Evolutionary conservation across 306 rosid species (phyloP).

Genomic region (Biancaea sappan): DNA sequence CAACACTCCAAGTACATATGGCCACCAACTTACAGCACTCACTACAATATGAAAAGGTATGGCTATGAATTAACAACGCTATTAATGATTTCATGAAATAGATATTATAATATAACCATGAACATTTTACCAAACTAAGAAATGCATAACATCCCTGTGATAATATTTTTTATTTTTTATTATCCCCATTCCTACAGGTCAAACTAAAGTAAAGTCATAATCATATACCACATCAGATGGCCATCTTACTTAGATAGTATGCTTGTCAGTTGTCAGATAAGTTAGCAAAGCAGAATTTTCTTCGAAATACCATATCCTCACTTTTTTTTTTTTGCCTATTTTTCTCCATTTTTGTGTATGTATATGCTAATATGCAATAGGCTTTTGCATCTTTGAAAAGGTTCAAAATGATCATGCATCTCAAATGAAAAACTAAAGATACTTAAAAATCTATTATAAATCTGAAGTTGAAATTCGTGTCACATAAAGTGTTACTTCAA

Average conservation of each 20-base stretch:
- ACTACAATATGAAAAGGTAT: conserved; percentile 55
- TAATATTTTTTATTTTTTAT: conserved; percentile 4
- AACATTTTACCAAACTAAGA: conserved; percentile 18
- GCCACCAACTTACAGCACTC: conserved; percentile 70
- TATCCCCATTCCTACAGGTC: not conserved
- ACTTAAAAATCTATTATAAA: not conserved
- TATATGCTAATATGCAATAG: not conserved
- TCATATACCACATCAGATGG: conserved; percentile 4
- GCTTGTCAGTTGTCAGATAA: conserved; percentile 25
- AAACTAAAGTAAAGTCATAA: conserved; percentile 22
- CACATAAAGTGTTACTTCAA: conserved; percentile 11
- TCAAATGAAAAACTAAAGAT: not conserved
- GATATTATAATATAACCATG: not conserved
- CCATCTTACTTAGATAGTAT: not conserved
- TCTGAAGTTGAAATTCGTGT: not conserved
- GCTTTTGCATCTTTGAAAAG: conserved; percentile 18
- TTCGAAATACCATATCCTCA: conserved; percentile 1
- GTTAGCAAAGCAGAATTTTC: conserved; percentile 11
- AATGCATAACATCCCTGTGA: conserved; percentile 25
- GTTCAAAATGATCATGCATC: conserved; percentile 18
- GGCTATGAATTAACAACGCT: conserved; percentile 16
- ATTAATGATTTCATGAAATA: conserved; percentile 17
- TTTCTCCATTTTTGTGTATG: not conserved
- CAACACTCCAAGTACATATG: conserved; percentile 68
- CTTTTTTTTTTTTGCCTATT: conserved; percentile 16